Evolutionary conservation across 257 asterid species (phyloP), one percentile per base, ranked within the genome.

Genomic region (Salvia rosmarinus): DNA sequence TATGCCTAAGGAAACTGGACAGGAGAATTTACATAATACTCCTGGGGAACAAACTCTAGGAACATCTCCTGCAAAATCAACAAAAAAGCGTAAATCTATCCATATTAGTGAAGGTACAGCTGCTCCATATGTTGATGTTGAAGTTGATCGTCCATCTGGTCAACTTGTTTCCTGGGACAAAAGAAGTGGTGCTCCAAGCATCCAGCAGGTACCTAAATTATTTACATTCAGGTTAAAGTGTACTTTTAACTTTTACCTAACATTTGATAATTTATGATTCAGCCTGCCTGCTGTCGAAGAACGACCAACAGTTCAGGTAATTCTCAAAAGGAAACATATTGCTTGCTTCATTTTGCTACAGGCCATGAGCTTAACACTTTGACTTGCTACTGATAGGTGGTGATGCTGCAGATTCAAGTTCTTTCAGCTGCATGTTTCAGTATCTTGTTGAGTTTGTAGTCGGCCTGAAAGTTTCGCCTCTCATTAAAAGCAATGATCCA

Each of bases 221-320:
- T 54, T 17, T 76, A 50, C 54, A 30, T 62, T 72, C 67, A 9
- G 66, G 46, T 60, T 67, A 58, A 34, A 51, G 58, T 68, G 25
- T 66, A 60, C 13, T 34, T 73, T 72, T 43, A 32, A 54, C 20
- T 65, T 55, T 35, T 68, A 34, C 66, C 76, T 85, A 64, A 79
- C 77, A 70, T 51, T 37, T 70, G 39, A 14, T 21, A 65, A 47
- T 62, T 46, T 68, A 32, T 84, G 76, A 46, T 80, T 68, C 96
- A 93, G 98, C 90, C 90, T 46, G 77, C 72, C 19, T 87, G 93
- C 85, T 88, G 94, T 85, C 86, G 78, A 75, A 75, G 77, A 68
- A 85, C 62, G 78, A 77, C 68, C 39, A 60, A 34, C 66, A 64
- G 63, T 75, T 78, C 96, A 86, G 98, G 98, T 93, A 79, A 40